These are phyloP conservation scores for Phytophthora ramorum DNA, from an alignment of 352 stramenopile genomes.

Conservation along the genomic window DNA sequence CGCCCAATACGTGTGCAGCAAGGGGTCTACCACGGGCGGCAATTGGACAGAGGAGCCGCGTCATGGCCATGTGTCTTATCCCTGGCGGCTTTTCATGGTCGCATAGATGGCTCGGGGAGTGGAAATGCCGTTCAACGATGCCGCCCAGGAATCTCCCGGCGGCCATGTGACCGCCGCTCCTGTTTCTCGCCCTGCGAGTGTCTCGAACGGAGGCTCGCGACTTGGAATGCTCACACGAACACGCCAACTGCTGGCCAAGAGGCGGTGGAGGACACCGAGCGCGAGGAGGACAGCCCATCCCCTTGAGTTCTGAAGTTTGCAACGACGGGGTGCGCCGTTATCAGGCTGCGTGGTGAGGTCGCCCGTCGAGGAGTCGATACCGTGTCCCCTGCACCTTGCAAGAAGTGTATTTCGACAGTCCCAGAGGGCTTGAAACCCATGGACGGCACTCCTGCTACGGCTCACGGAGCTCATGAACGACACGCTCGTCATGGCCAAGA, in stretches of 20 bases:
- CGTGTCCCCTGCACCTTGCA: no score
- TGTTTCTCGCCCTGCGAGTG: constrained; percentile 1
- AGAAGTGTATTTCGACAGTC: no score
- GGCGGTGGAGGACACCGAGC: neutral
- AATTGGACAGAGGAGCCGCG: constrained; percentile 14
- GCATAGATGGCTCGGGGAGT: constrained; percentile 21
- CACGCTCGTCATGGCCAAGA: constrained; percentile 70
- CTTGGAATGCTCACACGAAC: constrained; percentile 27
- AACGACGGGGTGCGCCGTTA: constrained; percentile 24
- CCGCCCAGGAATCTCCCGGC: constrained; percentile 5
- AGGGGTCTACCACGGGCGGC: neutral
- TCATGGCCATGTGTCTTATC: constrained; percentile 25
- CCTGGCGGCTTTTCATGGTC: constrained; percentile 13
- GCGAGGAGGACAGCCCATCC: constrained; percentile 8
- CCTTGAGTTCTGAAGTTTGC: constrained; percentile 39
- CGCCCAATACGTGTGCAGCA: constrained; percentile 11
- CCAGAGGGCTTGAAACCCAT: no score
- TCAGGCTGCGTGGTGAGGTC: constrained; percentile 25
- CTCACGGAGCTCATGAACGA: constrained; percentile 61
- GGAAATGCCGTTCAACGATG: constrained; percentile 31
- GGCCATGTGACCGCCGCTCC: constrained; percentile 10
- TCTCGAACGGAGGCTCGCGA: neutral
- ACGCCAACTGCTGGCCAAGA: neutral
- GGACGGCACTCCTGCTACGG: no score
- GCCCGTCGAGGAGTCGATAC: no score